Base-by-base conservation (phyloP, 2,329 filamentous ascomycete genomes). In the Corinectria fuckeliana region DNA sequence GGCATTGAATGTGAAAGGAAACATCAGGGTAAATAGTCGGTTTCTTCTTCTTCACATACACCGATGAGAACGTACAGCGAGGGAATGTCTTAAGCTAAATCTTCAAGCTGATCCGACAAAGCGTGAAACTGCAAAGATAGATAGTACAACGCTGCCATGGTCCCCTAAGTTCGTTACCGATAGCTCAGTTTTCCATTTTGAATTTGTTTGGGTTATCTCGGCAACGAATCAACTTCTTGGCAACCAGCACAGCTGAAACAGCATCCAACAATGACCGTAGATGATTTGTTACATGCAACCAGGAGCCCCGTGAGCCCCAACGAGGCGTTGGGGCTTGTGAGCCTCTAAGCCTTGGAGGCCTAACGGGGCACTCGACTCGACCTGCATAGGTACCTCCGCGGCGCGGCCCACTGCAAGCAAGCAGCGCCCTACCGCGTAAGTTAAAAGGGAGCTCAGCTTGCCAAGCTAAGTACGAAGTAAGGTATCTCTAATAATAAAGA, bases 261-360 rank as follows among this genome's bases (percentile, higher is more conserved):
- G 30, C 30, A 50, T 13, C 28, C n/a, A n/a, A n/a, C 32, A 14
- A 18, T 36, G 32, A 18, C 32, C 32, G n/a, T n/a, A n/a, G n/a
- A n/a, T n/a, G n/a, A n/a, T n/a, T n/a, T n/a, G n/a, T n/a, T n/a
- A n/a, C n/a, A 36, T 36, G 32, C 18, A 36, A 36, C 25, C 20
- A 16, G 30, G 42, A 45, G 51, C 6, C 23, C 21, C n/a, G 41
- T 30, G 36, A 5, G 34, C 42, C 44, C 25, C 9, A 34, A n/a
- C 21, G 20, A 49, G 34, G 44, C 44, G 9, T 41, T 48, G 39
- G 21, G n/a, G 32, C 32, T 7, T 16, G 9, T 26, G 36, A 52
- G 26, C 20, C 41, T 54, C 41, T 36, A 28, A 49, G 36, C 36
- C 34, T 56, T 7, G 50, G 50, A 53, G 39, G 50, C 50, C 50